These are phyloP conservation scores for Bondarzewia mesenterica DNA, from an alignment of 1,284 basidiomycete genomes.

Conservation along the genomic window DNA sequence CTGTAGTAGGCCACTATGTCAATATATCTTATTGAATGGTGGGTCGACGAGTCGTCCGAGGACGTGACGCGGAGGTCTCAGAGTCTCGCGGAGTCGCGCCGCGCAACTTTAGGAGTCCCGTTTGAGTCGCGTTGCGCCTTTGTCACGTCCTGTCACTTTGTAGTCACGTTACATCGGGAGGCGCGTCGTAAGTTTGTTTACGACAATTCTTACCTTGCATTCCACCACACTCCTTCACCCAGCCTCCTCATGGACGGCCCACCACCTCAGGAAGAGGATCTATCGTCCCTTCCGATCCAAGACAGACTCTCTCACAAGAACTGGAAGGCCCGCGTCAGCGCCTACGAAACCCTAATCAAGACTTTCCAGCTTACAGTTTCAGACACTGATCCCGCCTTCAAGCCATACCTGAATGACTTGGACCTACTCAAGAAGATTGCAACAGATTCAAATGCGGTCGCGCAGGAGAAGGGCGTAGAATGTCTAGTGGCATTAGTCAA, in stretches of 20 bases:
- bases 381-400: slow-evolving; percentile 92
- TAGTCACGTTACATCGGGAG: background rate
- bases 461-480: slow-evolving; percentile 95
- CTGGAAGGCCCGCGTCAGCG: slow-evolving; percentile 96
- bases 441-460: slow-evolving; percentile 91
- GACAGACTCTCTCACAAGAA: slow-evolving; percentile 92
- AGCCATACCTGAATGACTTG: slow-evolving; percentile 73
- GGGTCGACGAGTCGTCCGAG: no score
- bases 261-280: slow-evolving; percentile 91
- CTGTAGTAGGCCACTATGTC: no score
- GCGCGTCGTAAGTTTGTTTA: background rate
- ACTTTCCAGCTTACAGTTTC: slow-evolving; percentile 83
- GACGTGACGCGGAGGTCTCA: no score
- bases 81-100: no score
- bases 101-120: no score
- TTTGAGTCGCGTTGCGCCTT: background rate
- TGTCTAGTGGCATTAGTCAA: slow-evolving; percentile 81
- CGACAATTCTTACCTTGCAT: background rate
- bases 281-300: slow-evolving; percentile 71
- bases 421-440: slow-evolving; percentile 84
- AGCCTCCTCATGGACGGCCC: slow-evolving; percentile 74
- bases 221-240: background rate
- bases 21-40: no score
- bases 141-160: background rate
- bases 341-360: slow-evolving; percentile 84